Percentiles rank a stretch among this genome's conserved stretches.
Conservation (phyloP, 2,329 filamentous ascomycete species). For the Scortechinia acanthostroma region DNA sequence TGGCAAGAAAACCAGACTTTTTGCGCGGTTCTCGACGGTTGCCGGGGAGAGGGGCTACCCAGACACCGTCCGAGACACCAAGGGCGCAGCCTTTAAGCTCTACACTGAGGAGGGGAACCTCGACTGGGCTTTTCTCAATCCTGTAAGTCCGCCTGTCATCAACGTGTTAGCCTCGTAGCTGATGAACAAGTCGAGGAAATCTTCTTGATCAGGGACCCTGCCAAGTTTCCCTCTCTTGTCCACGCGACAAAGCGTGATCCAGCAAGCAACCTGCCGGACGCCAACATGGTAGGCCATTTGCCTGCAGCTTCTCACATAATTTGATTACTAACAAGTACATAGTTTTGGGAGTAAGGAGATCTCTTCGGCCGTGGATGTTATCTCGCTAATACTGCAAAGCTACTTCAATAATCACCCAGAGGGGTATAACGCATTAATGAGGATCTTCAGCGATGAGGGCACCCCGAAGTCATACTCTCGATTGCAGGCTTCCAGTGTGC, state of each 20-base stretch:
- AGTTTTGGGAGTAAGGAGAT: conserved; percentile 20
- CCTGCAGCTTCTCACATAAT: conserved; percentile 2
- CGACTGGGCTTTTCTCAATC: neutral
- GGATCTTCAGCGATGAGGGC: conserved; percentile 38
- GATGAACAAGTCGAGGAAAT: conserved; percentile 22
- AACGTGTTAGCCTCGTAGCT: too few species aligned
- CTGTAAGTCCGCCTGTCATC: neutral
- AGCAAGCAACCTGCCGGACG: conserved; percentile 22
- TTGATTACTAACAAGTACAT: neutral
- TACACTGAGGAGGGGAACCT: neutral
- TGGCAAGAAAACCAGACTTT: conserved; percentile 37
- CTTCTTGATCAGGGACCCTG: conserved; percentile 32
- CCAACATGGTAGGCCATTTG: conserved; percentile 25
- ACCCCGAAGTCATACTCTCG: conserved; percentile 35
- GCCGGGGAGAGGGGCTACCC: neutral
- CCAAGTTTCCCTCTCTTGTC: conserved; percentile 29
- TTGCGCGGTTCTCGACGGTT: neutral
- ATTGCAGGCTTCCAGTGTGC: conserved; percentile 34
- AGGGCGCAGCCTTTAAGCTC: neutral
- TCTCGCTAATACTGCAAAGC: conserved; percentile 5
- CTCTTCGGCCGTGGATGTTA: neutral
- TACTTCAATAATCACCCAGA: conserved; percentile 34
- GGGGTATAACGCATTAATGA: conserved; percentile 40
- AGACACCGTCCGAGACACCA: neutral
- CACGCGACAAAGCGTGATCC: conserved; percentile 9